Percentiles rank a stretch among this genome's conserved stretches.
phyloP scores from a whole-genome alignment of 495 filamentous ascomycete genomes.

The Aspergillus nanangensis region DNA sequence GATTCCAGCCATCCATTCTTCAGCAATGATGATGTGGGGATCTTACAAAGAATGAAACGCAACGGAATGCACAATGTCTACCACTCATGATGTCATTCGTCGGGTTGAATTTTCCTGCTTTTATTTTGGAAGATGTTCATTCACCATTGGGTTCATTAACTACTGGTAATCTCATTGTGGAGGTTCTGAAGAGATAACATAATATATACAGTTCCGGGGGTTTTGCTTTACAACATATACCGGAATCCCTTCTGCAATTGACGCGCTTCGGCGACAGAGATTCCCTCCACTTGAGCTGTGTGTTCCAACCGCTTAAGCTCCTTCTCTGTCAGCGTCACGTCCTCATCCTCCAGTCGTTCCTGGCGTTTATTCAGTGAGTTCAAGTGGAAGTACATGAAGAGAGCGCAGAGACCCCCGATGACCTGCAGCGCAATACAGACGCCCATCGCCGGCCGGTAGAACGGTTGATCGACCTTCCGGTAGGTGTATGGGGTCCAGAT shows the following conservation, averaged over 20 bases:
- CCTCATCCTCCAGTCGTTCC: conserved; percentile 41
- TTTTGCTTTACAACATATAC: conserved; percentile 23
- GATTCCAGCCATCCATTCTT: not conserved
- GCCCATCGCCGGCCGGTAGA: conserved; percentile 43
- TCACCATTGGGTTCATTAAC: too few species aligned
- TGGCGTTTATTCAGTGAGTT: conserved; percentile 39
- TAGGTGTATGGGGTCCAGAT: conserved; percentile 56
- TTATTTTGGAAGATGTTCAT: not conserved
- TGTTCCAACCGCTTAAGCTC: conserved; percentile 38
- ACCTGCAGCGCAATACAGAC: conserved; percentile 44
- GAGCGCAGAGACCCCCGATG: conserved; percentile 28
- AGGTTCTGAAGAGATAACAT: too few species aligned
- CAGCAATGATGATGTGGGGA: too few species aligned
- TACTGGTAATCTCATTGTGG: too few species aligned
- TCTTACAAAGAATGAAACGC: too few species aligned
- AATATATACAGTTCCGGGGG: too few species aligned
- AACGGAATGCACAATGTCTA: too few species aligned
- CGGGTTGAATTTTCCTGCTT: not conserved
- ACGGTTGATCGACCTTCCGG: conserved; percentile 24
- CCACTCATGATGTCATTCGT: not conserved
- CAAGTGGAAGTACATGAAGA: conserved; percentile 41
- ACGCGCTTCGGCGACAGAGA: conserved; percentile 41
- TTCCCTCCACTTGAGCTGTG: conserved; percentile 45
- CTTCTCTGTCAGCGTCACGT: conserved; percentile 33
- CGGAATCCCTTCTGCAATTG: conserved; percentile 46